Evolutionary conservation across 2,329 filamentous ascomycete species (phyloP), one percentile per base, ranked within the genome.

Genomic region (Fusarium sp.): DNA sequence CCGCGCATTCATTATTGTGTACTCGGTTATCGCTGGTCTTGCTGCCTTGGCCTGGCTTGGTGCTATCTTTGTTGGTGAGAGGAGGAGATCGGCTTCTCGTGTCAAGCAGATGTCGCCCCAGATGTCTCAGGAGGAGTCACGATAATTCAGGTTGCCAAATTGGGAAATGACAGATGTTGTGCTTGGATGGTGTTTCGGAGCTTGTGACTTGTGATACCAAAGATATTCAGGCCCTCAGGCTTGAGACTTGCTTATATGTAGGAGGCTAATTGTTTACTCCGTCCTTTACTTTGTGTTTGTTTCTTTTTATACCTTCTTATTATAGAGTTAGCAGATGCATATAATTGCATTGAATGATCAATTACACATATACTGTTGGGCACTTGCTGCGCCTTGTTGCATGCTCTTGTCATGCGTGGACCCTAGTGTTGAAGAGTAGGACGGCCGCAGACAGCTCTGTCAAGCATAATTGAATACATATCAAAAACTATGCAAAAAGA

Each of bases 21-120:
- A 90, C 75, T 77, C 83, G 0, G 83, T 89, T 7, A 77, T 90
- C 28, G 82, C 87, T 0, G 86, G 78, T 10, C 70, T 89, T 11
- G 72, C 87, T 23, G 82, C 80, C 40, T 40, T 81, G 6, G 61
- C 79, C 5, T 90, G 89, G 71, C 51, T 81, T 11, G 75, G 67
- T 2, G 74, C 78, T 23, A 64, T 70, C 23, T 38, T 71, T 38
- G 28, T 69, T 23, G 67, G 68, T 18, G 49, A 54, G 31, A 57
- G 58, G 41, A 64, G 62, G 30, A 68, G 63, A 30, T 72, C 56
- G 44, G 56, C 45, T 31, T 30, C 47, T 31, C 59, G 58, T 28
- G 33, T 23, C 4, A 70, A 75, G 65, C 52, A 65, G 34, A 57
- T 74, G 7, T 75, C 71, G 15, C 72, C 73, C 4, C 72, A 72